Evolutionary conservation across 2,329 filamentous ascomycete species (phyloP).

Genomic region (Coniochaeta prunicola): DNA sequence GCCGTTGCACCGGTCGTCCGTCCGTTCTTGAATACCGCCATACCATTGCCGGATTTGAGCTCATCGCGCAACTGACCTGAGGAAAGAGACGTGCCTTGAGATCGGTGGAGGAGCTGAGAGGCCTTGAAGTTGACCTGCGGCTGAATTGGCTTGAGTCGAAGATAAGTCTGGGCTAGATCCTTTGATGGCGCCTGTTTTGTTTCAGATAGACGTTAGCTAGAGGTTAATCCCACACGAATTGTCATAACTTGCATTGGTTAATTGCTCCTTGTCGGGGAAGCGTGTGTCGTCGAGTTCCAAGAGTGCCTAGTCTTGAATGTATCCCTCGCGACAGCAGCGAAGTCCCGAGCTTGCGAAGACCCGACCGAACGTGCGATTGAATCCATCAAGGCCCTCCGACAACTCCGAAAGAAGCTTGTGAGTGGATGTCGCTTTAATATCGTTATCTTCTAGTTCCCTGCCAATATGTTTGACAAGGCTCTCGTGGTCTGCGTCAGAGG

Average conservation of each 20-base stretch:
- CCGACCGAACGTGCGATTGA: neutral
- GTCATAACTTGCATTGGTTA: neutral
- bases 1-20: neutral
- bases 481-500: neutral
- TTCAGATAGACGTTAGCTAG: neutral
- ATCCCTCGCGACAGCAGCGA: neutral
- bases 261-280: neutral
- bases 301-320: neutral
- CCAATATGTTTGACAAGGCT: neutral
- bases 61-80: neutral
- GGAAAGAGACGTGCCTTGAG: neutral
- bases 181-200: neutral
- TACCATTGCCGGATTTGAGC: neutral
- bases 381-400: neutral
- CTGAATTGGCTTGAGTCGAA: neutral
- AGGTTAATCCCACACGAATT: neutral
- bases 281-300: neutral
- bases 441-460: neutral
- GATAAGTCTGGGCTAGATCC: neutral
- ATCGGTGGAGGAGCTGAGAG: neutral
- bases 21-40: neutral
- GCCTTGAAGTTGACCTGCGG: neutral
- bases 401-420: neutral
- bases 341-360: neutral
- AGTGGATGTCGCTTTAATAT: neutral